These are phyloP conservation scores for Tetrapisispora phaffii DNA, from an alignment of 805 yeast species.

Conservation along the genomic window DNA sequence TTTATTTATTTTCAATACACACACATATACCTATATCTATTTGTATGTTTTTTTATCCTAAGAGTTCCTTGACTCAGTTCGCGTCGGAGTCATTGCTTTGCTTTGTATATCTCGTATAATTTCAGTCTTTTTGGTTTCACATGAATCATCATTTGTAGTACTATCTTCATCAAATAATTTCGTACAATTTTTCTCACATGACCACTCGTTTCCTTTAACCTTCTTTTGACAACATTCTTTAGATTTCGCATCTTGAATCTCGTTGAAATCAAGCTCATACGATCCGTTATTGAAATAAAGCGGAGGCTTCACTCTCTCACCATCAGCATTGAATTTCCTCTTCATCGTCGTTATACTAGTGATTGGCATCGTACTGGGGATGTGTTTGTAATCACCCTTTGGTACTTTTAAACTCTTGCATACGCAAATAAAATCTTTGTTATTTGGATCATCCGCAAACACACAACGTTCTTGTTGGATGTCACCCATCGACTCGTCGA, in stretches of 20 bases:
- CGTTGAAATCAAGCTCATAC: slow-evolving; percentile 2
- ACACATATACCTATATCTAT: background rate
- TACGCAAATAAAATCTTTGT: slow-evolving; percentile 2
- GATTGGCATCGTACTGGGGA: background rate
- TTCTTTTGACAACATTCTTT: slow-evolving; percentile 1
- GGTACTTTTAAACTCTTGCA: slow-evolving; percentile 5
- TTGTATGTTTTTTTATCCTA: background rate
- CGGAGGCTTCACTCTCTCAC: background rate
- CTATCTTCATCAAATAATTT: background rate
- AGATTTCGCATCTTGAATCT: background rate
- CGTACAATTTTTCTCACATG: slow-evolving; percentile 4
- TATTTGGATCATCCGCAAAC: background rate
- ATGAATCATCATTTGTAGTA: background rate
- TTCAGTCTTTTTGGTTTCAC: background rate
- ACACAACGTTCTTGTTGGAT: background rate
- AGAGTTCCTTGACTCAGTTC: slow-evolving; percentile 1
- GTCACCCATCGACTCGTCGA: background rate
- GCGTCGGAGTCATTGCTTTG: slow-evolving; percentile 3
- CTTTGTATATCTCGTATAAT: background rate
- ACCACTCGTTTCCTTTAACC: background rate
- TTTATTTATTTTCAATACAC: background rate
- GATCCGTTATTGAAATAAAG: background rate
- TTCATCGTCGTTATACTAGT: background rate
- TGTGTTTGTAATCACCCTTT: background rate
- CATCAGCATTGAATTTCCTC: background rate